Evolutionary conservation across 441 rosid species (phyloP).

Genomic region (Syzygium malaccense): DNA sequence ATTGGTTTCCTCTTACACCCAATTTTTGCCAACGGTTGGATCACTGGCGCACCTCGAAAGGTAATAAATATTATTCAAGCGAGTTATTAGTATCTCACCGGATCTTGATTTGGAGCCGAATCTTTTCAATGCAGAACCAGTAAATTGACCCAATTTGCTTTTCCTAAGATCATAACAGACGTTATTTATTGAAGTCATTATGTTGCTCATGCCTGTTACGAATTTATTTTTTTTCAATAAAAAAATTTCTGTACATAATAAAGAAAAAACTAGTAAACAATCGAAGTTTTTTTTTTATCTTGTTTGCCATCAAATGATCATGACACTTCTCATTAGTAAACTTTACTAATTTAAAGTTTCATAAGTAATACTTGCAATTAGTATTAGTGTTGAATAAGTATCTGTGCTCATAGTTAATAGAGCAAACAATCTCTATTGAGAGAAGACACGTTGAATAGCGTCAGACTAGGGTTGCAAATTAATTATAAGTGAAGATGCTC

Average conservation of each 20-base stretch:
- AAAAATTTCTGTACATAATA: neutral
- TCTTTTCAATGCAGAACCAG: neutral
- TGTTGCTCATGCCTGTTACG: fast-evolving
- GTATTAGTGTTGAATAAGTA: neutral
- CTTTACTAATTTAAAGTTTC: neutral
- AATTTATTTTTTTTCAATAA: neutral
- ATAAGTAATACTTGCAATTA: neutral
- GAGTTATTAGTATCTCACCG: neutral
- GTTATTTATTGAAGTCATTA: neutral
- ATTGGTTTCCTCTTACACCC: neutral
- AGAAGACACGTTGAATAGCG: neutral
- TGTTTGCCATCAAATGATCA: neutral
- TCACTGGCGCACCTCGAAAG: neutral
- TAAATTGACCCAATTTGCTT: neutral
- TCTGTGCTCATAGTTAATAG: neutral
- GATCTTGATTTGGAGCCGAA: too few species aligned
- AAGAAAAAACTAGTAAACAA: neutral
- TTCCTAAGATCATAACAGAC: fast-evolving
- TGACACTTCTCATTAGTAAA: neutral
- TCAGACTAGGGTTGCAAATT: neutral
- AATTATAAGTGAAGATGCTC: neutral
- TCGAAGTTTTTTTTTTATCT: neutral
- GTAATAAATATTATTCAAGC: neutral
- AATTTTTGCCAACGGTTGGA: neutral
- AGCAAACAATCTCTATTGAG: neutral